Conservation (phyloP, 2,329 filamentous ascomycete species). For the Xylariomycetidae sp. region DNA sequence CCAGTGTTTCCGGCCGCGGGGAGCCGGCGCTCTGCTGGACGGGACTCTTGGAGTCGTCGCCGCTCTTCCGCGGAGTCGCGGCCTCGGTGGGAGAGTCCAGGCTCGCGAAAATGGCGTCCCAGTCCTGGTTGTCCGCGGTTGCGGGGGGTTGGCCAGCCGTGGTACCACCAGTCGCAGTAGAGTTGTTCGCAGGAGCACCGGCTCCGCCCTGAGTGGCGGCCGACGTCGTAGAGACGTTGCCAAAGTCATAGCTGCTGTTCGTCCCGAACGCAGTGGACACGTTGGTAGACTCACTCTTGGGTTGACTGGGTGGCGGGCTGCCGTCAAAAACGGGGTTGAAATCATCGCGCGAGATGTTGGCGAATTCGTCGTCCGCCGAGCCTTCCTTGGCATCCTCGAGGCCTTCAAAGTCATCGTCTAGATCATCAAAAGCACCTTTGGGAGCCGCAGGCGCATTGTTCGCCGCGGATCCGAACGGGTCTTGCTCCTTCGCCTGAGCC, state of each 20-base stretch:
- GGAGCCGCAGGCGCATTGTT: slow-evolving; percentile 29
- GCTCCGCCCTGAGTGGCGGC: slow-evolving; percentile 21
- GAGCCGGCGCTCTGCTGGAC: slow-evolving; percentile 17
- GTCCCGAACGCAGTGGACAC: slow-evolving; percentile 39
- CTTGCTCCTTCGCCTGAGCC: slow-evolving; percentile 23
- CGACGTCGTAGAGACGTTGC: slow-evolving; percentile 35
- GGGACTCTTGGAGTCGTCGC: slow-evolving; percentile 18
- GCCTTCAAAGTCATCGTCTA: slow-evolving; percentile 76
- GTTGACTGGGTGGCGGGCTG: slow-evolving; percentile 48
- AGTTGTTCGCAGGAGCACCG: slow-evolving; percentile 24
- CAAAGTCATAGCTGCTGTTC: slow-evolving; percentile 56
- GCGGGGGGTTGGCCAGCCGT: slow-evolving; percentile 32
- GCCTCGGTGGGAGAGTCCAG: slow-evolving; percentile 52
- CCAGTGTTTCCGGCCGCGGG: slow-evolving; percentile 30
- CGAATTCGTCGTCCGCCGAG: slow-evolving; percentile 72
- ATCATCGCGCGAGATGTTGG: slow-evolving; percentile 67
- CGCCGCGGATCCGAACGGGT: slow-evolving; percentile 29
- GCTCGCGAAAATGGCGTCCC: slow-evolving; percentile 89
- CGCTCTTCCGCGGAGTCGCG: slow-evolving; percentile 20
- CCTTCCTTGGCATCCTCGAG: slow-evolving; percentile 81
- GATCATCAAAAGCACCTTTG: slow-evolving; percentile 62
- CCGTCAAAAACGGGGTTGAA: slow-evolving; percentile 81
- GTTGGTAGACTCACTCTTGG: slow-evolving; percentile 45
- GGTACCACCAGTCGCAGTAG: slow-evolving; percentile 30
- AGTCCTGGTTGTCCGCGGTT: slow-evolving; percentile 75